Conservation (phyloP, 768 basidiomycete species). For the Mycena chlorophos region DNA sequence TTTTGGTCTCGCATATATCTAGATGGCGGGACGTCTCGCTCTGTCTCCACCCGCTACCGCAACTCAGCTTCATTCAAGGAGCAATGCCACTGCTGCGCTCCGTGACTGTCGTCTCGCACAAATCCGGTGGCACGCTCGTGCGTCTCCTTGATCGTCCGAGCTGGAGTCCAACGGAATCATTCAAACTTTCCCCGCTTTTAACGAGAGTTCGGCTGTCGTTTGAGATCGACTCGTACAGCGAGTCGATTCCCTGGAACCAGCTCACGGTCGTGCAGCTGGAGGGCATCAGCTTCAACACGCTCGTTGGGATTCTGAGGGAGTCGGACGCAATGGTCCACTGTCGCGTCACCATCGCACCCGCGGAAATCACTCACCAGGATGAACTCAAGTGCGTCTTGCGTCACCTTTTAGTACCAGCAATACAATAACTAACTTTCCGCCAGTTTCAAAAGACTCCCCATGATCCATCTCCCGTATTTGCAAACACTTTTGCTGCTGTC, state of each 20-base stretch:
- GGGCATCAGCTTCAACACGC: not conserved
- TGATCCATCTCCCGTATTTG: not conserved
- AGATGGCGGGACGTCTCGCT: not conserved
- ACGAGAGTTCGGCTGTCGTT: not conserved
- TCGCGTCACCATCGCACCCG: not conserved
- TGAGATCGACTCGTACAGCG: not conserved
- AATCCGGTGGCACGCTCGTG: not conserved
- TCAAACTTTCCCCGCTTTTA: not conserved
- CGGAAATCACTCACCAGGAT: not conserved
- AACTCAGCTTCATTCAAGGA: not conserved
- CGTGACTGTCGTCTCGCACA: not conserved
- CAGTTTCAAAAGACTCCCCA: not conserved
- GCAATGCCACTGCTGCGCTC: not conserved
- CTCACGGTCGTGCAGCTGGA: not conserved
- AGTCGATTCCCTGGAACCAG: not conserved
- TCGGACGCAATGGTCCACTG: not conserved
- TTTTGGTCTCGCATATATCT: not conserved
- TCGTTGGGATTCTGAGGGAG: not conserved
- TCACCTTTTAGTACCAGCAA: not conserved
- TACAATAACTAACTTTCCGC: not conserved
- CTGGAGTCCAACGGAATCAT: not conserved
- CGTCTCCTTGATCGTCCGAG: not conserved
- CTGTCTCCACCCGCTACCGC: not conserved
- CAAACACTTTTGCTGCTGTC: not conserved
- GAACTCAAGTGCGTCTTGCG: not conserved